Percentiles rank a stretch among this genome's conserved stretches.
Evolutionary conservation across 2,329 filamentous ascomycete genomes (phyloP).

Genomic region (Colletotrichum sp.): DNA sequence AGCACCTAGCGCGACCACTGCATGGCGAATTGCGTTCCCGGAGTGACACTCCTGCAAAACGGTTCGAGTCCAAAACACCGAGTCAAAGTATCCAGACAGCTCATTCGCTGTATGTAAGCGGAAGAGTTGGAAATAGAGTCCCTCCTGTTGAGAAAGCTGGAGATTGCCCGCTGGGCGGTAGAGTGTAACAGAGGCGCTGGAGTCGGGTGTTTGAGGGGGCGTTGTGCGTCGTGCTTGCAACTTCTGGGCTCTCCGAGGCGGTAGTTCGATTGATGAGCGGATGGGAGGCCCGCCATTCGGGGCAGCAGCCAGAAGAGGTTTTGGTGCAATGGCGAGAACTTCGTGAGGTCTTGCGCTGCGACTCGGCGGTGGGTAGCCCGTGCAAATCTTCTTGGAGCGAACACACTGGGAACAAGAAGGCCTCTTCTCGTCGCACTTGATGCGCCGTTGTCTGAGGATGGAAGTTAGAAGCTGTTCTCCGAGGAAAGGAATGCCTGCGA

Average conservation of each 20-base stretch:
- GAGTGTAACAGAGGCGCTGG: conserved; percentile 32
- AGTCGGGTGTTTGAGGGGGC: conserved; percentile 37
- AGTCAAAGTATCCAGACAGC: conserved; percentile 71
- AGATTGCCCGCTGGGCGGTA: conserved; percentile 49
- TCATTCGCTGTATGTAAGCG: conserved; percentile 65
- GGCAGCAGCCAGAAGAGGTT: conserved; percentile 36
- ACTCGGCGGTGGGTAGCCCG: conserved; percentile 65
- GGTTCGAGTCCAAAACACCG: conserved; percentile 66
- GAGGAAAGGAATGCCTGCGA: not conserved
- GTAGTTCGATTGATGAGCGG: conserved; percentile 22
- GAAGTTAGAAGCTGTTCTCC: conserved; percentile 23
- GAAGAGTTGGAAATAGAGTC: conserved; percentile 67
- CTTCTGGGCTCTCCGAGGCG: conserved; percentile 17
- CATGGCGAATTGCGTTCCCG: conserved; percentile 66
- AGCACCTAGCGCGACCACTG: conserved; percentile 69
- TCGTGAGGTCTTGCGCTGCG: conserved; percentile 50
- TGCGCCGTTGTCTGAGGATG: conserved; percentile 56
- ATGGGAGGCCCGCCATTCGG: conserved; percentile 19
- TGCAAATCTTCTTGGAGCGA: conserved; percentile 61
- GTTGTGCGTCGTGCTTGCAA: conserved; percentile 22
- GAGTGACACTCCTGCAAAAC: conserved; percentile 69
- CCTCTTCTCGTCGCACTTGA: conserved; percentile 71
- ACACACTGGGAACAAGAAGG: conserved; percentile 66
- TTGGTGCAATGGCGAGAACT: conserved; percentile 55
- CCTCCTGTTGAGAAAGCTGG: conserved; percentile 56